Evolutionary conservation across 2,329 filamentous ascomycete genomes (phyloP).

Genomic region (Tolypocladium guangdongense): DNA sequence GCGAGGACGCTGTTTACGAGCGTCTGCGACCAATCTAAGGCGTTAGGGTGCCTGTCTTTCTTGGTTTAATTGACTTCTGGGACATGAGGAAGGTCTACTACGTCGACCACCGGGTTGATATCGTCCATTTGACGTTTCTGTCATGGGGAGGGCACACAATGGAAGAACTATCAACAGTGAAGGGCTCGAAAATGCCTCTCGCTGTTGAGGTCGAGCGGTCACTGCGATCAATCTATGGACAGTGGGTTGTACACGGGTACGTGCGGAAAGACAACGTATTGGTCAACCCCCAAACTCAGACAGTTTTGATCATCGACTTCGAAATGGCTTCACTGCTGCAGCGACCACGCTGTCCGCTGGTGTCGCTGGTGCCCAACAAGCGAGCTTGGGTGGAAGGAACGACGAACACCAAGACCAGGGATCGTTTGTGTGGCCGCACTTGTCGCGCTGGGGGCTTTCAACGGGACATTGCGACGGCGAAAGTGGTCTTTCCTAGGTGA

Average conservation of each 20-base stretch:
- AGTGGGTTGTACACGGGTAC: slow-evolving; percentile 16
- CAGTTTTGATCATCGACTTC: slow-evolving; percentile 21
- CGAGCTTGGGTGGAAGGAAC: neutral
- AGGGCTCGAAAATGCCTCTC: neutral
- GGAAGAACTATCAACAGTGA: neutral
- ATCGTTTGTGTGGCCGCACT: too few species aligned
- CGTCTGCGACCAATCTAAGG: slow-evolving; percentile 23
- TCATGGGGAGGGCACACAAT: slow-evolving; percentile 18
- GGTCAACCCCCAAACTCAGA: slow-evolving; percentile 10
- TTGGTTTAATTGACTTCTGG: slow-evolving; percentile 25
- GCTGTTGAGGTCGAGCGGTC: slow-evolving; percentile 3
- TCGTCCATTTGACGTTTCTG: slow-evolving; percentile 23
- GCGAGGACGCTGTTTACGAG: slow-evolving; percentile 24
- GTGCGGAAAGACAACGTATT: slow-evolving; percentile 15
- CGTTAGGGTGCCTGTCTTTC: slow-evolving; percentile 22
- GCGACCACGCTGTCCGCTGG: slow-evolving; percentile 6
- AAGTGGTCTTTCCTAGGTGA: too few species aligned
- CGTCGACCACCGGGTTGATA: slow-evolving; percentile 18
- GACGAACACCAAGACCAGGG: too few species aligned
- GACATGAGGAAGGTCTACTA: slow-evolving; percentile 19
- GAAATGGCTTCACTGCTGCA: slow-evolving; percentile 12
- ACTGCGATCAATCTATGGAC: slow-evolving; percentile 11
- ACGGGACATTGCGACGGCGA: too few species aligned
- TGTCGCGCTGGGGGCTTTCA: too few species aligned
- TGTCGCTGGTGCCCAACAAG: slow-evolving; percentile 13